Evolutionary conservation across 2,329 filamentous ascomycete species (phyloP), one percentile per base, ranked within the genome.

Genomic region (Colletotrichum australisinense): DNA sequence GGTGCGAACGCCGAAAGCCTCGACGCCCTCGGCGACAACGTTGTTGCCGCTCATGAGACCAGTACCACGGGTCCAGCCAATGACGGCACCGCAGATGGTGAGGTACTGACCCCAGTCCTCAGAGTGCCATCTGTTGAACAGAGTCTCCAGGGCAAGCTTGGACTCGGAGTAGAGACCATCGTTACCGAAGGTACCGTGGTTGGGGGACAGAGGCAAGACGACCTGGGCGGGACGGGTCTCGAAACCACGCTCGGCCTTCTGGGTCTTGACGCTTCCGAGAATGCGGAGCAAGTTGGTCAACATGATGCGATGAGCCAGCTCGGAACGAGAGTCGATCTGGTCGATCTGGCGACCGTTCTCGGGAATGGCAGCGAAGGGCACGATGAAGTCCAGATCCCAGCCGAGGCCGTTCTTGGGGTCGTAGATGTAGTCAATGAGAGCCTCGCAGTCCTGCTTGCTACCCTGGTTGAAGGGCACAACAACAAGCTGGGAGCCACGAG

Each of bases 401-500:
- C 97, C 97, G 11, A 99, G 93, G 76, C 97, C 97, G 81, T 93
- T 95, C 92, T 98, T 99, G 75, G 93, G 84, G 81, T 98, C 96
- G 82, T 98, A 99, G 81, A 99, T 97, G 87, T 98, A 99, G 74
- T 98, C 90, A 65, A 99, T 89, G 8, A 99, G 89, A 59, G 95
- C 95, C 83, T 98, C 95, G 46, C 98, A 94, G 81, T 99, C 97
- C 83, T 98, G 96, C 86, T 98, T 97, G 87, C 96, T 98, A 76
- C 96, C 97, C 84, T 98, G 95, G 85, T 99, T 99, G 91, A 99
- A 99, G 63, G 97, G 97, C 68, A 98, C 97, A 68, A 99, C 97
- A 53, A 99, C 95, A 69, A 99, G 93, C 86, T 98, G 95, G 71
- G 97, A 98, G 76, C 97, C 97, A 76, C 95, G 94, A 74, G 95